Evolutionary conservation across 768 basidiomycete species (phyloP).

Genomic region (Leucocoprinus sp.): DNA sequence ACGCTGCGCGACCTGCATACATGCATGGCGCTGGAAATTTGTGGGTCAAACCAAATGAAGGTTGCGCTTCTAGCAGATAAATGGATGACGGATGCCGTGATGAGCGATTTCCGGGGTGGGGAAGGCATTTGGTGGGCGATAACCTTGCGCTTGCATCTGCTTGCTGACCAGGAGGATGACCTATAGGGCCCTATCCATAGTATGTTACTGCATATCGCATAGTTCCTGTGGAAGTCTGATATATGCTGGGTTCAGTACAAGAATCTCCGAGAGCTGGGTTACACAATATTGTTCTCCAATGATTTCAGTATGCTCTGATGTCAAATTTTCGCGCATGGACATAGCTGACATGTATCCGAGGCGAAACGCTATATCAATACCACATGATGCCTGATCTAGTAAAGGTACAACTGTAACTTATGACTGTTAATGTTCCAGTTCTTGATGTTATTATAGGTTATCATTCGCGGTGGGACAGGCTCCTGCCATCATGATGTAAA

Average conservation of each 20-base stretch:
- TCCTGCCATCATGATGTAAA: conserved; percentile 19
- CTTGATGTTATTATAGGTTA: conserved; percentile 14
- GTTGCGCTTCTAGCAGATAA: conserved; percentile 23
- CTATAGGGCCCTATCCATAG: conserved; percentile 20
- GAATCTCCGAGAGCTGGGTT: conserved; percentile 18
- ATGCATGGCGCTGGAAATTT: conserved; percentile 22
- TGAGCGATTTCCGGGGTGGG: conserved; percentile 14
- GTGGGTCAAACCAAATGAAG: conserved; percentile 26
- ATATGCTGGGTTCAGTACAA: conserved; percentile 16
- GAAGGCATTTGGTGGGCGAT: conserved; percentile 27
- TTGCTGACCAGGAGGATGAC: not conserved
- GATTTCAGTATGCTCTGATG: conserved; percentile 16
- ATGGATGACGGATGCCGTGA: conserved; percentile 19
- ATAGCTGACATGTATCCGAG: conserved; percentile 4
- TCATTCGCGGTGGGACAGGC: conserved; percentile 20
- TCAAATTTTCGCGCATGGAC: not conserved
- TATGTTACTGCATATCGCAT: conserved; percentile 5
- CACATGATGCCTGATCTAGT: conserved; percentile 25
- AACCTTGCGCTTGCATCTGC: not conserved
- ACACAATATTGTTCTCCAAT: conserved; percentile 19
- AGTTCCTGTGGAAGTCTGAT: not conserved
- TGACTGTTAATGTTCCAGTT: no score
- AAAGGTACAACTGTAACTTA: conserved; percentile 19
- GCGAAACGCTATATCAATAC: conserved; percentile 21
- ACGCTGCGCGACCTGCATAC: conserved; percentile 18